Conservation (phyloP, 768 basidiomycete genomes). For the Boletus coccyginus region DNA sequence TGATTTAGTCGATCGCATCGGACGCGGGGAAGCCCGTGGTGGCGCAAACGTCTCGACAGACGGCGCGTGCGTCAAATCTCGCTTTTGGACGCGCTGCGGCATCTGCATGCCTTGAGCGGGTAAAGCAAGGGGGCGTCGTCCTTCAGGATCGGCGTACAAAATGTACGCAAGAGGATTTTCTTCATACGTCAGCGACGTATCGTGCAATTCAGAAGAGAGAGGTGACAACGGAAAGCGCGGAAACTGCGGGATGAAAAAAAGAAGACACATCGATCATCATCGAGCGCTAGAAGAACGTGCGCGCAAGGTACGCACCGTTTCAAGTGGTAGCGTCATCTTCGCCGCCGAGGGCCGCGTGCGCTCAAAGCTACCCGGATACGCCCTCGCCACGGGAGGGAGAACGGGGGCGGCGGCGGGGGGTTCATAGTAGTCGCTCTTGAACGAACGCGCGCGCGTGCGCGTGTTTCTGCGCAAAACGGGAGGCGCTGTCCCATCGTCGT, state of each 20-base stretch:
- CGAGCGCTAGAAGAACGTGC: not conserved
- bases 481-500: constrained; percentile 17
- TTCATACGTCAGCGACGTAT: constrained; percentile 4
- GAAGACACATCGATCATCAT: not conserved
- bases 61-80: constrained; percentile 1
- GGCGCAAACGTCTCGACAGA: constrained; percentile 2
- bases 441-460: constrained; percentile 15
- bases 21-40: not conserved
- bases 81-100: constrained; percentile 15
- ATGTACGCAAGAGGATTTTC: constrained; percentile 13
- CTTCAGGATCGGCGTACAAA: constrained; percentile 19
- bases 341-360: constrained; percentile 15
- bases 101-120: constrained; percentile 7
- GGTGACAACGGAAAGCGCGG: constrained; percentile 2
- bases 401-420: not conserved
- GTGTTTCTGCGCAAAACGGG: not conserved
- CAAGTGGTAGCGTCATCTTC: constrained; percentile 17
- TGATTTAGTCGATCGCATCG: constrained; percentile 10
- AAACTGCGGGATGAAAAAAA: not conserved
- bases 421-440: constrained; percentile 9
- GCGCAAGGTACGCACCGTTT: constrained; percentile 6
- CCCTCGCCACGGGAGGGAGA: not conserved
- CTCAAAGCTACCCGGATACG: constrained; percentile 9
- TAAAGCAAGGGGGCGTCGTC: constrained; percentile 5
- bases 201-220: constrained; percentile 7